Evolutionary conservation across 2,329 filamentous ascomycete genomes (phyloP).

Genomic region (Dactylonectria macrodidyma): DNA sequence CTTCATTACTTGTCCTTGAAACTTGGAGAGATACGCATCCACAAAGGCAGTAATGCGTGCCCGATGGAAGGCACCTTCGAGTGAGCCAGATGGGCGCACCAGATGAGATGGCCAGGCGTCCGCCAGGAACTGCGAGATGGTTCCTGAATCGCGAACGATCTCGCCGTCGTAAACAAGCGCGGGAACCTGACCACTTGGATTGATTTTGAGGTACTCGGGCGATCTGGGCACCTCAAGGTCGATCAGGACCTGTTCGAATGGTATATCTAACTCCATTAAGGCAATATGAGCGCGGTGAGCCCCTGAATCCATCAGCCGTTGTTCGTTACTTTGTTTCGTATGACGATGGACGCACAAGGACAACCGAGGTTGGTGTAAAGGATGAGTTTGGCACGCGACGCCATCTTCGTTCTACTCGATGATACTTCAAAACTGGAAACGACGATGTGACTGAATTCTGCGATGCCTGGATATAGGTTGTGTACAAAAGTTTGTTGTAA

Average conservation of each 20-base stretch:
- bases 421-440: not conserved
- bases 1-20: not conserved
- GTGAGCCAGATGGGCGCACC: slow-evolving; percentile 1
- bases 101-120: slow-evolving; percentile 4
- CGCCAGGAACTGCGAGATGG: slow-evolving; percentile 7
- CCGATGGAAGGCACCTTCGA: not conserved
- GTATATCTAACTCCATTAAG: not conserved
- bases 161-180: not conserved
- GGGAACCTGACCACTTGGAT: slow-evolving; percentile 1
- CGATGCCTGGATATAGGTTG: not conserved
- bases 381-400: not conserved
- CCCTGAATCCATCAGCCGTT: not conserved
- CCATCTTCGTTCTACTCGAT: not conserved
- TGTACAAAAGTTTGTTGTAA: not conserved
- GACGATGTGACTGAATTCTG: not conserved
- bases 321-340: not conserved
- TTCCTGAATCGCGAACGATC: not conserved
- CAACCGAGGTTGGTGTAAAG: slow-evolving; percentile 3
- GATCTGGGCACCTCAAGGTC: slow-evolving; percentile 6
- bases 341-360: not conserved
- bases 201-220: not conserved
- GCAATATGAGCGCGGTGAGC: slow-evolving; percentile 1
- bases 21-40: slow-evolving; percentile 5
- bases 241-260: not conserved
- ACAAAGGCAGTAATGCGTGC: slow-evolving; percentile 1